These are phyloP conservation scores for Xylaria nigripes DNA, from an alignment of 495 filamentous ascomycete species.

Conservation along the genomic window DNA sequence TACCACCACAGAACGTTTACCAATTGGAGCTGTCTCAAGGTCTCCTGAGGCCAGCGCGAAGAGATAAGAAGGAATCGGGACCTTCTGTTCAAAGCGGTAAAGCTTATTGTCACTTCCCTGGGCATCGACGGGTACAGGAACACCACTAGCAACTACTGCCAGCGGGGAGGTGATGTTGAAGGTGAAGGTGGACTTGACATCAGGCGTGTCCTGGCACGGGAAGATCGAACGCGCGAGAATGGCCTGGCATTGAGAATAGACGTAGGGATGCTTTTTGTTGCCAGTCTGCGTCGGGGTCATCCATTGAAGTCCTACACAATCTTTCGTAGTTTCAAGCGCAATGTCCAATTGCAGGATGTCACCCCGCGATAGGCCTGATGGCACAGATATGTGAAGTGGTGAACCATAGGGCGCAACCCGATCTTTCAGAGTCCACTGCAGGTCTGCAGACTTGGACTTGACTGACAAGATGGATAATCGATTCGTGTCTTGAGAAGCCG, in stretches of 20 bases:
- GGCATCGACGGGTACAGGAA: constrained; percentile 50
- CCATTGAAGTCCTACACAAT: constrained; percentile 92
- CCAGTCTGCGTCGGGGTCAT: constrained; percentile 82
- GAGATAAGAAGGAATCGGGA: constrained; percentile 90
- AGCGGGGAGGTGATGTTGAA: constrained; percentile 83
- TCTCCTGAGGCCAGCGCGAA: constrained; percentile 90
- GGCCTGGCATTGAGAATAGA: constrained; percentile 97
- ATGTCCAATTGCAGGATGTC: constrained; percentile 55
- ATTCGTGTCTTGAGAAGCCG: constrained; percentile 51
- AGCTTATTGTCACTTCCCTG: constrained; percentile 46
- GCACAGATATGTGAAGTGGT: constrained; percentile 64
- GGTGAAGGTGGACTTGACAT: constrained; percentile 82
- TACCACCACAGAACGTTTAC: constrained; percentile 72
- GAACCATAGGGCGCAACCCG: constrained; percentile 69
- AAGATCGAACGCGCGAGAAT: constrained; percentile 90
- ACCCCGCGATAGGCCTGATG: constrained; percentile 52
- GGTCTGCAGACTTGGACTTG: constrained; percentile 45
- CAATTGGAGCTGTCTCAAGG: constrained; percentile 73
- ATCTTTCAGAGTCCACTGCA: constrained; percentile 61
- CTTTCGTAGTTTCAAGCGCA: constrained; percentile 59
- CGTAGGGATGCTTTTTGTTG: constrained; percentile 89
- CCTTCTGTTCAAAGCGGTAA: constrained; percentile 78
- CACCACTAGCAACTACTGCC: constrained; percentile 80
- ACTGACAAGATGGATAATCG: constrained; percentile 62
- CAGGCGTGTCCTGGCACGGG: constrained; percentile 94